Evolutionary conservation across 148 eudicot genomes (phyloP).

Genomic region (Arctostaphylos glauca): DNA sequence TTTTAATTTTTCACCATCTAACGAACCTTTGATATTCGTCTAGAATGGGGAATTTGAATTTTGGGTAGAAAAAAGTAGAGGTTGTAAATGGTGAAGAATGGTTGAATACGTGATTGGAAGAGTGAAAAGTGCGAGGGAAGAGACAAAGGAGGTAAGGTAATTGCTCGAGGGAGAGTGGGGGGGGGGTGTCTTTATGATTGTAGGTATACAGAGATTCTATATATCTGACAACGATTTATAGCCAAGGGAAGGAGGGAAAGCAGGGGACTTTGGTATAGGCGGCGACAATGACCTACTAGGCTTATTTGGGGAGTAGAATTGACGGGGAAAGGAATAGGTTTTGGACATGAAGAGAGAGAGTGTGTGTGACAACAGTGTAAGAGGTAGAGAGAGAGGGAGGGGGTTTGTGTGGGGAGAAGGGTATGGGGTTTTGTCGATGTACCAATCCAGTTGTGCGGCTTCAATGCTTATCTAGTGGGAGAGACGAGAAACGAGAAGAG

Average conservation of each 20-base stretch:
- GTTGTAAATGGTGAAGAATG: slow-evolving; percentile 13
- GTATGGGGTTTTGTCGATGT: neutral
- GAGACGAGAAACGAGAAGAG: neutral
- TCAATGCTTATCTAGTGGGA: neutral
- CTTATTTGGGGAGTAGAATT: neutral
- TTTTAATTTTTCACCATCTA: neutral
- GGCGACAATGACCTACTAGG: neutral
- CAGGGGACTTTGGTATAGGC: neutral
- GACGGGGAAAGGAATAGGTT: neutral
- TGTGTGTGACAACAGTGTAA: too few species aligned
- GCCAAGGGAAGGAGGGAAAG: neutral
- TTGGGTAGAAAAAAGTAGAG: neutral
- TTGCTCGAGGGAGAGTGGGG: neutral
- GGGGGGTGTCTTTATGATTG: neutral
- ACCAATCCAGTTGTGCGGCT: too few species aligned
- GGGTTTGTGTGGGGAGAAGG: neutral
- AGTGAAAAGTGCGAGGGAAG: neutral
- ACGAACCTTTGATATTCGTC: neutral
- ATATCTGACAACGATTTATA: neutral
- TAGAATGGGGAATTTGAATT: neutral
- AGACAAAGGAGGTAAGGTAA: neutral
- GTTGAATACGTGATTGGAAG: neutral
- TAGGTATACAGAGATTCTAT: neutral
- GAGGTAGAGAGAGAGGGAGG: neutral
- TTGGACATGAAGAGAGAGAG: neutral